Percentiles rank a stretch among this genome's conserved stretches.
Evolutionary conservation across 2,329 filamentous ascomycete genomes (phyloP).

Genomic region (Aspergillus sp.): DNA sequence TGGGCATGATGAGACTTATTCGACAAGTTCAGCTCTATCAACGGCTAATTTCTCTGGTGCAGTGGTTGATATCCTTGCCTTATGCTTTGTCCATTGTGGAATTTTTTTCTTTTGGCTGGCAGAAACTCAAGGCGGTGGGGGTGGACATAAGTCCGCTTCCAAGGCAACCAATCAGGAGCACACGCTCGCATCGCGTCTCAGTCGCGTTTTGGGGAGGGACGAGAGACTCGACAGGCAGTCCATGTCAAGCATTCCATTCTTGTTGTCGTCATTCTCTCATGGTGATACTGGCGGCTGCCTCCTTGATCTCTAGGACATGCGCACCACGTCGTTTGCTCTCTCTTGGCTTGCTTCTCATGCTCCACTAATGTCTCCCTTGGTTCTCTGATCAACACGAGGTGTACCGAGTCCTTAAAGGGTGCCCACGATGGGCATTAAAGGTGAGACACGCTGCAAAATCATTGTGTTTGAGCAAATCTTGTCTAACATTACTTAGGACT

Average conservation of each 20-base stretch:
- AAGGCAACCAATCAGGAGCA: conserved; percentile 25
- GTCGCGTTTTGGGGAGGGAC: conserved; percentile 35
- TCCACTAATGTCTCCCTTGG: conserved; percentile 26
- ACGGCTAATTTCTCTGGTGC: neutral
- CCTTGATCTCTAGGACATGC: conserved; percentile 6
- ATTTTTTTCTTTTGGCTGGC: conserved; percentile 33
- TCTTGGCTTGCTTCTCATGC: conserved; percentile 5
- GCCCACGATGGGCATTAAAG: conserved; percentile 52
- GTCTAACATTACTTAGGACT: conserved; percentile 63
- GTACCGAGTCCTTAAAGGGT: conserved; percentile 33
- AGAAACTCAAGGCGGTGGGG: conserved; percentile 39
- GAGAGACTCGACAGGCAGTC: conserved; percentile 19
- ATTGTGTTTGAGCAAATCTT: neutral
- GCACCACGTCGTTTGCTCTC: conserved; percentile 9
- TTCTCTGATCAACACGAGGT: conserved; percentile 34
- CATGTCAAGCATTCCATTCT: conserved; percentile 39
- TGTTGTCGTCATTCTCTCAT: conserved; percentile 25
- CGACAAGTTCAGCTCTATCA: neutral
- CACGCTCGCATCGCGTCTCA: conserved; percentile 31
- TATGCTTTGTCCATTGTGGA: conserved; percentile 13
- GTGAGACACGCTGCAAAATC: conserved; percentile 27
- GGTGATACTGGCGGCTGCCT: conserved; percentile 7
- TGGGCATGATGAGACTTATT: conserved; percentile 64
- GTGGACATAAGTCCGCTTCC: conserved; percentile 13
- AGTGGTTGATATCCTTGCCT: conserved; percentile 5